Base-by-base conservation (phyloP, 1,139 yeast genomes). In the Schizosaccharomyces versatilis region DNA sequence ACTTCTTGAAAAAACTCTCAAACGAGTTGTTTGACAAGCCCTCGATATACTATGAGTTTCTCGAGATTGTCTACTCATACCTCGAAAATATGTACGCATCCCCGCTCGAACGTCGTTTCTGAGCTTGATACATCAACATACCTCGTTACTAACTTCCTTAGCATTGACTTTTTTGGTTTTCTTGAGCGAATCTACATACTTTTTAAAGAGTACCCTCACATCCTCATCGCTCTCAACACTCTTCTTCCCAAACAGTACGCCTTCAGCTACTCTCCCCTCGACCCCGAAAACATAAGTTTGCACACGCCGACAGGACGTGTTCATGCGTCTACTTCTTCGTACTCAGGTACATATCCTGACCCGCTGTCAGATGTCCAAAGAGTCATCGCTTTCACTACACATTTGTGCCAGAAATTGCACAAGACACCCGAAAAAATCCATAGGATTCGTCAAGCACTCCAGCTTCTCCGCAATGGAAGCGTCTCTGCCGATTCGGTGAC, bases 151-250 rank as follows among this genome's bases (percentile, higher is more conserved):
- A 90, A 90, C 71, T 81, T 94, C 53, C 96, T 88, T 69, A 78
- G 79, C 61, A 88, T 90, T 64, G 97, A 93, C 67, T 93, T 98
- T 1, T 98, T 98, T 0, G 99, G 98, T 17, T 98, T 90, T 42
- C 93, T 90, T 65, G 95, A 88, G 65, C 75, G 98, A 57, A 98
- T 90, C 0, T 85, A 96, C 0, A 77, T 83, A 1, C 71, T 90
- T 57, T 90, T 90, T 67, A 77, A 86, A 59, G 98, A 97, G 5
- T 95, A 86, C 67, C 95, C 95, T 2, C 78, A 79, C 62, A 73
- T 90, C 64, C 88, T 90, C 60, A 97, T 88, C 68, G 98, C 98
- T 0, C 90, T 90, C 69, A 90, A 90, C 69, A 90, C 98, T 0
- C 90, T 90, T 65, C 73, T 90, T 60, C 99, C 99, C 1, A 95